Conservation (phyloP, 176 grass and related monocot genomes). For the Bothriochloa decipiens region DNA sequence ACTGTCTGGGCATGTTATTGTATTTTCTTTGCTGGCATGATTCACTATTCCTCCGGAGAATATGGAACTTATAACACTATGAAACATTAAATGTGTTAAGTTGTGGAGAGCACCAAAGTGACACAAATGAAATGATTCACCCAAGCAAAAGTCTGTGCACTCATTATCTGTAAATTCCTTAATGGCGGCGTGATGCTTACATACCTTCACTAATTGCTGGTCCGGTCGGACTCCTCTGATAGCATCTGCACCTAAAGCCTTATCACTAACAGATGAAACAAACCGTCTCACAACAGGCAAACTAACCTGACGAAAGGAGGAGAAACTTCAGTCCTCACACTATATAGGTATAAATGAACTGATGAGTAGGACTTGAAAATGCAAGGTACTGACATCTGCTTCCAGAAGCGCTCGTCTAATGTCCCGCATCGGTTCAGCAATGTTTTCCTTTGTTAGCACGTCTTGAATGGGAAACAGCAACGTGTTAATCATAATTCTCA, state of each 20-base stretch:
- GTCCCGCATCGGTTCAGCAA: conserved; percentile 92
- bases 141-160: not conserved
- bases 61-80: not conserved
- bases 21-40: conserved; percentile 5
- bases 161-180: not conserved
- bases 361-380: not conserved
- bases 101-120: not conserved
- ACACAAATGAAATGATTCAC: not conserved
- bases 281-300: conserved; percentile 86
- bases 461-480: conserved; percentile 47
- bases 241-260: conserved; percentile 72
- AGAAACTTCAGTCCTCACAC: not conserved
- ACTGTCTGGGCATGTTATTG: not conserved
- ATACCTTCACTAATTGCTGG: conserved; percentile 97
- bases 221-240: conserved; percentile 86
- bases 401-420: conserved; percentile 96
- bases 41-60: not conserved
- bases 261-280: conserved; percentile 82
- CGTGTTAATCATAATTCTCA: not conserved
- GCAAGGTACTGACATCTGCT: conserved; percentile 70
- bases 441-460: conserved; percentile 86
- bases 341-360: not conserved
- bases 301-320: conserved; percentile 60
- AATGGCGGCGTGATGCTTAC: not conserved
- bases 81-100: not conserved